Conservation (phyloP, 345 rosid species). For the Populus deltoides region DNA sequence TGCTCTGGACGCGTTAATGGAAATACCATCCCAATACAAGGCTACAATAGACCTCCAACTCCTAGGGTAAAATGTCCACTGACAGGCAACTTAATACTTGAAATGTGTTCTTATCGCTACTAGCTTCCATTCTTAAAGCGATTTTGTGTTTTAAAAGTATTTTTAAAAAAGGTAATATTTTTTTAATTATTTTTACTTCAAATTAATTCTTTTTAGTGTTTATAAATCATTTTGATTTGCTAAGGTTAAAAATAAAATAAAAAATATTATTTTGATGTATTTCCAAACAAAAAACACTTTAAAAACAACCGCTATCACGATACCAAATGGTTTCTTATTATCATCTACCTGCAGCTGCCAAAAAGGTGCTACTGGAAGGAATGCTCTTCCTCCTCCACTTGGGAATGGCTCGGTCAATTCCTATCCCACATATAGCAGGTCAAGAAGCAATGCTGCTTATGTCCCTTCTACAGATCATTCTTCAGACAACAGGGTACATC, state of each 20-base stretch:
- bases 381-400: constrained; percentile 21
- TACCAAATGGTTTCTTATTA: too few species aligned
- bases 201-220: too few species aligned
- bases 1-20: constrained; percentile 26
- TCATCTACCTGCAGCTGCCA: constrained; percentile 9
- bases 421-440: neutral
- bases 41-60: constrained; percentile 18
- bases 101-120: neutral
- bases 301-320: too few species aligned
- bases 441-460: constrained; percentile 7
- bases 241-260: too few species aligned
- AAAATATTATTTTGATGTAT: too few species aligned
- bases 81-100: neutral
- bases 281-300: too few species aligned
- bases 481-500: constrained; percentile 9
- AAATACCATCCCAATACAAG: constrained; percentile 25
- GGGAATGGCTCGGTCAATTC: neutral
- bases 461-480: neutral
- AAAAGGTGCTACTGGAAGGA: constrained; percentile 12
- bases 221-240: too few species aligned
- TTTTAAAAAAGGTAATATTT: too few species aligned
- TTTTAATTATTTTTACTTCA: too few species aligned
- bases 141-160: too few species aligned
- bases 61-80: constrained; percentile 14
- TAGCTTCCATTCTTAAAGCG: too few species aligned